Evolutionary conservation across 208 protist genomes (phyloP), one percentile per base, ranked within the genome.

Genomic region (Crithidia thermophila): DNA sequence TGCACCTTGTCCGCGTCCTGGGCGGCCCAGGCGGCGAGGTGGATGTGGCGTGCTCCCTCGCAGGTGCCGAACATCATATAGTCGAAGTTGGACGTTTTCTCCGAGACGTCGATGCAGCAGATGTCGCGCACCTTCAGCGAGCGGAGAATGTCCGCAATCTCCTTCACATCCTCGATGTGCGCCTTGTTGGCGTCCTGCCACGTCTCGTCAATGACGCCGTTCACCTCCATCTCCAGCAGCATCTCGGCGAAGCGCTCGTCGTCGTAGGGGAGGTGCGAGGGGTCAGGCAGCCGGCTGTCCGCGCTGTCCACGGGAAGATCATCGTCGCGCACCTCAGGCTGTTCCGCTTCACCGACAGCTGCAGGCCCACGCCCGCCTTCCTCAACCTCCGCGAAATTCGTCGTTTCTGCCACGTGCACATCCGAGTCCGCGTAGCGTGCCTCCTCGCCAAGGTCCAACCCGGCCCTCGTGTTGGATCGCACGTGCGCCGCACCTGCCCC

Each of bases 51-150:
- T 13, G 87, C 55, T 8, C 91, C 91, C 39, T 94, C 88, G 65
- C 91, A 96, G 4, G 88, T 93, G 36, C 85, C 91, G 64, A 93
- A 89, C 45, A 96, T 83, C 61, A 96, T 91, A 76, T 91, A 96
- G 66, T 96, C 91, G 69, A 96, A 96, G 71, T 81, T 93, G 25
- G 79, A 65, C 20, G 87, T 96, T 65, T 96, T 96, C 21, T 63
- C 67, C 16, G 84, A 86, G 28, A 92, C 87, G 56, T 96, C 83
- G 57, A 96, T 88, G 62, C 85, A 90, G 69, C 83, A 90, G 56
- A 96, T 81, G 55, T 96, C 91, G 14, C 88, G 82, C 34, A 94
- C 91, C 40, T 91, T 90, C 46, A 94, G 61, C 8, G 76, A 77
- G 13, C 62, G 50, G n/a, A 96, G 64, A 25, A 94, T 82, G 40